Base-by-base conservation (phyloP, 257 asterid genomes). In the Fraxinus cuspidata region DNA sequence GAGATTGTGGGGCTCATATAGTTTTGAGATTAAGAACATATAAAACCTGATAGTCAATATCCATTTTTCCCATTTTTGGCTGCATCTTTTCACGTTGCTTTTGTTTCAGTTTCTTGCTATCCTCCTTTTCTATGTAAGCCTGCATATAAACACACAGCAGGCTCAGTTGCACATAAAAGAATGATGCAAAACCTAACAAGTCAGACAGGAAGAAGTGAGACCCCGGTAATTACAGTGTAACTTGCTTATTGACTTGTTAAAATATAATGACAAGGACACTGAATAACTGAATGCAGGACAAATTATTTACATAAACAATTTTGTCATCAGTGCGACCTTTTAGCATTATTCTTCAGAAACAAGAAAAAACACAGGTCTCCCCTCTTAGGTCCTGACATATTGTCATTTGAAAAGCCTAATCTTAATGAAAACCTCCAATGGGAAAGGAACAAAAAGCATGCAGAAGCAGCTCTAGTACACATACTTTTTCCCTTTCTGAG, bases 31-130 rank as follows among this genome's bases (percentile, higher is more conserved):
- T 25, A 7, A 44, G 18, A 42, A 35, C 69, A 56, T 32, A 29
- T 70, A 13, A 72, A 16, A 96, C 99, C 97, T 96, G 98, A 89
- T 96, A 96, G 86, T 96, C 98, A 71, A 93, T 96, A 80, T 96
- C 99, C 99, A 96, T 96, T 83, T 96, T 96, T 13, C 99, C 99
- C 98, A 96, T 93, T 81, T 92, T 96, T 12, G 98, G 99, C 86
- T 92, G 99, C 99, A 96, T 96, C 86, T 97, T 89, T 86, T 96
- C 99, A 29, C 98, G 93, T 77, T 92, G 99, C 87, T 96, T 96
- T 82, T 96, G 99, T 83, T 93, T 96, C 84, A 96, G 88, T 83
- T 96, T 96, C 83, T 91, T 93, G 75, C 92, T 90, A 83, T 96
- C 99, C 86, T 96, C 98, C 87, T 96, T 96, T 83, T 96, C 98